Base-by-base conservation (phyloP, 2,329 filamentous ascomycete species). In the Sporothrix mexicana region DNA sequence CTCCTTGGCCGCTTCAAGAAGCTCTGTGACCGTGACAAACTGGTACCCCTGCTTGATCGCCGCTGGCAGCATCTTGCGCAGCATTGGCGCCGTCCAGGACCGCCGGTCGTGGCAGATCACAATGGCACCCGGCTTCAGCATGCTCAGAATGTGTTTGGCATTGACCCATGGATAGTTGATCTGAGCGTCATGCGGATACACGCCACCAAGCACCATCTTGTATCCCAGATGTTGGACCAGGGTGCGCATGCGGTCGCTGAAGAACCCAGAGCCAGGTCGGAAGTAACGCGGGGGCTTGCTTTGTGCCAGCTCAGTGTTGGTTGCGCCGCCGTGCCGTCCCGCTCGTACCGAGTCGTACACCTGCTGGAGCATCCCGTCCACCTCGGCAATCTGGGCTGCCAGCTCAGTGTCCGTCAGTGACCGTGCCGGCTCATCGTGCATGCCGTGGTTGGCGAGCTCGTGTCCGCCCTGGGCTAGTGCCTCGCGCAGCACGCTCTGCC, bases 141-240 rank as follows among this genome's bases (percentile, higher is more conserved):
- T 94, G 82, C 92, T 94, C 77, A 97, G 80, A 3, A 97, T 88
- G 83, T 97, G 94, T 76, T 84, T 85, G 8, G 93, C 91, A 81
- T 97, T 97, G 70, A 94, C 76, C 75, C 84, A 83, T 76, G 88
- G 86, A 78, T 88, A 91, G 10, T 85, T 84, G 73, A 97, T 91
- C 84, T 97, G 94, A n/a, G 94, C 90, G 82, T 97, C 94, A 82
- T 97, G 94, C 5, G 94, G 94, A 81, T 97, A 97, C 55, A 97
- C 90, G 80, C 90, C 91, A 2, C 94, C 94, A 53, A 97, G 83
- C n/a, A 94, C 91, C 69, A 96, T 85, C 68, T 86, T 85, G 80
- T 93, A 95, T 3, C 90, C 91, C 74, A 94, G 79, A 69, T 82
- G 84, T 47, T 82, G 82, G 8, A 93, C 81, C 49, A 91, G 79